Evolutionary conservation across 2,329 filamentous ascomycete species (phyloP), one percentile per base, ranked within the genome.

Genomic region (Aschersonia sp.): DNA sequence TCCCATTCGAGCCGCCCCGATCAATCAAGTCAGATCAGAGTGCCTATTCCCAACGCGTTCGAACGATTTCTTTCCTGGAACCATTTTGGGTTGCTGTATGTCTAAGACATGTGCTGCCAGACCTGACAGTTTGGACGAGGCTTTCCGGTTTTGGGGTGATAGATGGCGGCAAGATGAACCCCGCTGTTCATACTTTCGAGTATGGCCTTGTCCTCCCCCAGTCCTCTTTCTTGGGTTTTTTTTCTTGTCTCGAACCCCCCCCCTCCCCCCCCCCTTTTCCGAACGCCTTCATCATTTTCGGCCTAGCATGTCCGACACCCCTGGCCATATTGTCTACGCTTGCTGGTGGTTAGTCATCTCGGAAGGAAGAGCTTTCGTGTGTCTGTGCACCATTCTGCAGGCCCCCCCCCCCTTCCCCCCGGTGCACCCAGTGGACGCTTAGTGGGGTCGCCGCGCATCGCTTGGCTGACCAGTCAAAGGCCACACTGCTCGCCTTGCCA

Each of bases 271-370:
- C 7, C 32, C 32, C 12, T 9, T 38, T 7, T 7, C 32, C 12
- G 7, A 12, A 38, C 32, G 7, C 5, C 20, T 3, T 30, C 38
- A 30, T 48, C 47, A 29, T 9, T 48, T 50, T 20, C 5, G 46
- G 51, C 9, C 45, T 54, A 54, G 52, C 48, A 45, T 20, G 47
- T 54, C 52, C 52, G 52, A 54, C 49, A 53, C 52, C 52, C 52
- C 45, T 48, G 51, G 48, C 48, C 31, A 31, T 31, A 29, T 40
- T 30, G 31, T 40, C 35, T 38, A 7, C n/a, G 31, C 31, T 3
- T 43, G 4, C n/a, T 6, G 43, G 31, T 31, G 43, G 47, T 40
- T 43, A 41, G 47, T 48, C 47, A 45, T 48, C 38, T 44, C 31
- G n/a, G 38, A 30, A 12, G 20, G 38, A 31, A 31, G n/a, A 35